A percentile compares a stretch with the other conserved stretches of the same genome.
These are phyloP conservation scores for Raddia guianensis DNA, from an alignment of 176 grass and related monocot species.

Conservation along the genomic window DNA sequence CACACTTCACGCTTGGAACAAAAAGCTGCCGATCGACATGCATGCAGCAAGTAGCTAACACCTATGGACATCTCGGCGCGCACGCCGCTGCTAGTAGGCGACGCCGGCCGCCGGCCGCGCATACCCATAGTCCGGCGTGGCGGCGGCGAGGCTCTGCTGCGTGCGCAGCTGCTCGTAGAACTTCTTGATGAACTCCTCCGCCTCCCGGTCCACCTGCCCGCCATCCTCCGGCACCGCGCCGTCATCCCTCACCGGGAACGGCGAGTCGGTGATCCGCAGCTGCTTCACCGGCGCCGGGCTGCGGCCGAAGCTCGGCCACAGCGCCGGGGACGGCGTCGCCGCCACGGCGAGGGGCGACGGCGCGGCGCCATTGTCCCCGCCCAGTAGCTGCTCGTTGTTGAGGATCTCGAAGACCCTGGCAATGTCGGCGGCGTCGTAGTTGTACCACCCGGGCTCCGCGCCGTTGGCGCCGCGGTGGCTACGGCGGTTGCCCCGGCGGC, in stretches of 20 bases:
- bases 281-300: constrained; percentile 63
- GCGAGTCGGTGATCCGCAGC: constrained; percentile 90
- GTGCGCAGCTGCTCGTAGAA: constrained; percentile 73
- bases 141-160: constrained; percentile 51
- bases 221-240: constrained; percentile 11
- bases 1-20: constrained; percentile 25
- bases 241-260: constrained; percentile 59
- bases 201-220: constrained; percentile 49
- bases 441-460: constrained; percentile 54
- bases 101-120: constrained; percentile 40
- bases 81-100: constrained; percentile 35
- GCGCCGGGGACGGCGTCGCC: constrained; percentile 50
- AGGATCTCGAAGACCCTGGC: constrained; percentile 71
- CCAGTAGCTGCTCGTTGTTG: constrained; percentile 48
- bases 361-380: neutral
- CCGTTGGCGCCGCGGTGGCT: constrained; percentile 36
- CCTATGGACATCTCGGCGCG: neutral
- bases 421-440: constrained; percentile 75
- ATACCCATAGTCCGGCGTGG: constrained; percentile 53
- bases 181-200: constrained; percentile 73
- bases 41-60: constrained; percentile 5
- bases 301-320: constrained; percentile 55
- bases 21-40: neutral
- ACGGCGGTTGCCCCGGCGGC: constrained; percentile 33
- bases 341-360: constrained; percentile 23